Evolutionary conservation across 1,284 basidiomycete genomes (phyloP).

Genomic region (Coniophora puteana): DNA sequence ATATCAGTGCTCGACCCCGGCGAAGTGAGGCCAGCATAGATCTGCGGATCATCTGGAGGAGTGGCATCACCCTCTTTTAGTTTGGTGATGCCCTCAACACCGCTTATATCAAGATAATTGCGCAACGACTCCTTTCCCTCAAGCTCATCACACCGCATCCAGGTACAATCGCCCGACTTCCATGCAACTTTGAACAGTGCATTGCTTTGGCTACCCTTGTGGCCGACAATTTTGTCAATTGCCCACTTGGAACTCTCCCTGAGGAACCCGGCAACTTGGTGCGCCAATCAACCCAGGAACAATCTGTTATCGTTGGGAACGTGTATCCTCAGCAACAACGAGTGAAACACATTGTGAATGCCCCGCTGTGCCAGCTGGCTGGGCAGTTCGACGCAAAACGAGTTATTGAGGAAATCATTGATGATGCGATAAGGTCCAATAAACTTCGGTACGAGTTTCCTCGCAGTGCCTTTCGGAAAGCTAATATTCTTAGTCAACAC

Average conservation of each 20-base stretch:
- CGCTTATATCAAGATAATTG: too few relatives aligned
- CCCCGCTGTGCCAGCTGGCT: slow-evolving; percentile 8
- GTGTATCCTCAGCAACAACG: slow-evolving; percentile 13
- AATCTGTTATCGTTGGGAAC: slow-evolving; percentile 11
- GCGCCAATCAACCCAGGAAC: slow-evolving; percentile 2
- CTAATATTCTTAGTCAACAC: slow-evolving; percentile 27
- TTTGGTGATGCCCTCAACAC: too few relatives aligned
- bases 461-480: slow-evolving; percentile 15
- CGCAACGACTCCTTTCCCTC: too few relatives aligned
- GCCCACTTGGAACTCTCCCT: not conserved
- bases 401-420: slow-evolving; percentile 4
- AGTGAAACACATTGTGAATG: slow-evolving; percentile 11
- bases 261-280: not conserved
- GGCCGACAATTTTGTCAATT: not conserved
- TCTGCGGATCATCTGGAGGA: too few relatives aligned
- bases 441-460: slow-evolving; percentile 24
- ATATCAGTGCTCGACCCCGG: too few relatives aligned
- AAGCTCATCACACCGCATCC: slow-evolving; percentile 27
- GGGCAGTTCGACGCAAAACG: slow-evolving; percentile 9
- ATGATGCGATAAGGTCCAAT: slow-evolving; percentile 21
- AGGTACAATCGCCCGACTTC: slow-evolving; percentile 27
- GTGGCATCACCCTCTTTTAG: too few relatives aligned
- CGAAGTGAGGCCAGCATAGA: too few relatives aligned
- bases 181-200: slow-evolving; percentile 25
- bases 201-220: slow-evolving; percentile 2